These are phyloP conservation scores for Daldinia childiae DNA, from an alignment of 495 filamentous ascomycete genomes.

Conservation along the genomic window DNA sequence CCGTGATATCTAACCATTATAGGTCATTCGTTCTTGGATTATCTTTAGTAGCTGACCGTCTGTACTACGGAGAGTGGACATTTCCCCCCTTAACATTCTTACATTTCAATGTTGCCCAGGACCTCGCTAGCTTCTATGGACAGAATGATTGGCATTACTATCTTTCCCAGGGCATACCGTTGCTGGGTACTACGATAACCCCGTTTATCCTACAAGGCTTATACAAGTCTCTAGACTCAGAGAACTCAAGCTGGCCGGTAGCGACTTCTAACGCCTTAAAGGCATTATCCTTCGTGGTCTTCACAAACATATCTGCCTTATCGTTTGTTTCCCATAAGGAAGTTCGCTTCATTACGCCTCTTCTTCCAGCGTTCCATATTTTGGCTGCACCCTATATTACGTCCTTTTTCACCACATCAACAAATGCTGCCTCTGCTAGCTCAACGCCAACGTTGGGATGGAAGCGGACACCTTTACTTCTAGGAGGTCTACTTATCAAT, in stretches of 20 bases:
- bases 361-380: conserved; percentile 85
- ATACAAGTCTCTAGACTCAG: conserved; percentile 56
- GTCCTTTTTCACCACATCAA: conserved; percentile 66
- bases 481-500: conserved; percentile 71
- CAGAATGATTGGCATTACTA: conserved; percentile 93
- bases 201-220: conserved; percentile 77
- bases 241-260: conserved; percentile 43
- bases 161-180: conserved; percentile 84
- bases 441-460: conserved; percentile 40
- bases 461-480: conserved; percentile 63
- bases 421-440: conserved; percentile 28
- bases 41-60: conserved; percentile 74
- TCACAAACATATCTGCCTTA: conserved; percentile 69
- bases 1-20: conserved; percentile 45
- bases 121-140: conserved; percentile 92
- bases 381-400: conserved; percentile 74
- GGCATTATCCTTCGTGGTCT: conserved; percentile 68
- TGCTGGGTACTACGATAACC: conserved; percentile 84
- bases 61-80: conserved; percentile 88
- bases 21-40: conserved; percentile 63
- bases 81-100: conserved; percentile 91
- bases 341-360: conserved; percentile 95
- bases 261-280: conserved; percentile 56
- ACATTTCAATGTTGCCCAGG: conserved; percentile 89
- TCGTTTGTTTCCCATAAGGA: conserved; percentile 94